Evolutionary conservation across 305 asterid species (phyloP).

Genomic region (Salvia sclarea): DNA sequence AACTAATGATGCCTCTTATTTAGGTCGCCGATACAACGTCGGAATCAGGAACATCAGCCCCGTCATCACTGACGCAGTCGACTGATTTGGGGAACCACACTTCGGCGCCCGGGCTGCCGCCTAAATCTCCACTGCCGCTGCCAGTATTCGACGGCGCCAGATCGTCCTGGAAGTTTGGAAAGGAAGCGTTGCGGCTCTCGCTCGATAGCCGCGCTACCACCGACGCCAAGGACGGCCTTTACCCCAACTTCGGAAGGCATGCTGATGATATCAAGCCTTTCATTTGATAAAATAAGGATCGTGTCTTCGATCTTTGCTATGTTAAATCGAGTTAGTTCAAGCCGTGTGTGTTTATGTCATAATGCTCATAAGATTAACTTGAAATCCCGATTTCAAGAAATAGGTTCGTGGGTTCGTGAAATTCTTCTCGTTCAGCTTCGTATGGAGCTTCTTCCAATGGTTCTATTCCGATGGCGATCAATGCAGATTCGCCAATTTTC

Average conservation of each 20-base stretch:
- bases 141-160: constrained; percentile 54
- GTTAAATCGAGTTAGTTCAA: background rate
- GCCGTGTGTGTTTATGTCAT: background rate
- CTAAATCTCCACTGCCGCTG: constrained; percentile 52
- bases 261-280: too few species aligned
- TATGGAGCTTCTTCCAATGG: constrained; percentile 73
- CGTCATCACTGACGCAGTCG: constrained; percentile 47
- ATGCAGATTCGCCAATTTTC: constrained; percentile 56
- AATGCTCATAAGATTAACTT: too few species aligned
- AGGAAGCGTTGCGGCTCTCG: constrained; percentile 83
- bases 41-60: constrained; percentile 48
- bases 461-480: constrained; percentile 53
- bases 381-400: constrained; percentile 42
- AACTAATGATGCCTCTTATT: background rate
- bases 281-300: too few species aligned
- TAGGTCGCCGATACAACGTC: constrained; percentile 54
- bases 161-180: constrained; percentile 70
- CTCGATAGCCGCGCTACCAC: constrained; percentile 85
- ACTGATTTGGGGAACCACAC: too few species aligned
- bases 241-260: too few species aligned
- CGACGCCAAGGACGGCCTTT: constrained; percentile 78
- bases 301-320: constrained; percentile 15
- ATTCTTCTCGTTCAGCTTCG: constrained; percentile 56
- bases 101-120: constrained; percentile 33
- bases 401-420: constrained; percentile 57